Evolutionary conservation across 1,284 basidiomycete species (phyloP), one percentile per base, ranked within the genome.

Genomic region (Trametes hirsuta): DNA sequence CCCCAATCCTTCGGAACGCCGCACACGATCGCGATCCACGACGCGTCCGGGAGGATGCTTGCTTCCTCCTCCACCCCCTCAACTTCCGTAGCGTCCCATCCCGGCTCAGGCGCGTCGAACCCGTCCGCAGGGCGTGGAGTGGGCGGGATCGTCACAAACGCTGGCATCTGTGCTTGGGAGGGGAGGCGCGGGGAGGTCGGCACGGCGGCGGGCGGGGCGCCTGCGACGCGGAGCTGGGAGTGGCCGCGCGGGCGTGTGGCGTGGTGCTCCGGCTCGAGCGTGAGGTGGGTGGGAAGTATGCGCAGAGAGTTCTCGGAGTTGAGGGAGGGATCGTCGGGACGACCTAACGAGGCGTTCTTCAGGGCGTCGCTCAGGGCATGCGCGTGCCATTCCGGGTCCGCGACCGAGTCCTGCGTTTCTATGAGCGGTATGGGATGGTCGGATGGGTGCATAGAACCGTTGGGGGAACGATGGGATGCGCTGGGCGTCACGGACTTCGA

Each of bases 21-120:
- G 68, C 90, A 92, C 6, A 93, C 85, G 55, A 93, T 79, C 3
- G 89, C 90, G 59, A 92, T 90, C 90, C 90, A 92, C 3, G 81
- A 80, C 3, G 77, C 77, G 52, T 86, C 83, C 0, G 90, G 90
- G 4, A 92, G 75, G 46, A 90, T 74, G 18, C 75, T 71, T 4
- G 77, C 70, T 21, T 67, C 68, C 8, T 66, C 70, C 35, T 63
- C 59, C 11, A 65, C 70, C 6, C 74, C 71, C 24, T 64, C 67
- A 15, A 48, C 66, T 1, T 37, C 62, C 1, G 15, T 11, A 10
- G 10, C 54, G 12, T 47, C 55, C 62, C 47, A 61, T 10, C 15
- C 11, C 0, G 42, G 49, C 25, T 59, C 58, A 8, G 53, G 37
- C 14, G 35, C 40, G 14, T 57, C 50, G 21, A 56, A 56, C 12